Conservation (phyloP, 495 filamentous ascomycete species). For the Aspergillus campestris region DNA sequence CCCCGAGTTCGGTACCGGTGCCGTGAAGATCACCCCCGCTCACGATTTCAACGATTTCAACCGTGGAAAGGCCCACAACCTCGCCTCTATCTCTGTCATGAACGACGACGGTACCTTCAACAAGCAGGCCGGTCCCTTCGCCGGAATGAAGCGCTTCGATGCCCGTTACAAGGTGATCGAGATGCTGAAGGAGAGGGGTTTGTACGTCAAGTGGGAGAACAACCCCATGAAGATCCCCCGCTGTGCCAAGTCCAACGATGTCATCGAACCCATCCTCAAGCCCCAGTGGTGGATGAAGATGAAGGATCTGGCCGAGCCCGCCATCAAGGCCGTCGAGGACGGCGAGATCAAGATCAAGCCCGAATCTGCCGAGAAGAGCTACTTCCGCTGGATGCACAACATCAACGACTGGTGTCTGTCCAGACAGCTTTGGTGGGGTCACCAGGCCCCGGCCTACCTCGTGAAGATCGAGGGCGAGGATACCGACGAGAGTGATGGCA, state of each 20-base stretch:
- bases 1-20: constrained; percentile 69
- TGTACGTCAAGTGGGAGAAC: constrained; percentile 70
- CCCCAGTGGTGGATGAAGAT: constrained; percentile 75
- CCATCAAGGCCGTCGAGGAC: constrained; percentile 57
- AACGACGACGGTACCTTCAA: constrained; percentile 59
- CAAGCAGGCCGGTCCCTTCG: constrained; percentile 50
- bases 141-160: constrained; percentile 68
- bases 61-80: constrained; percentile 58
- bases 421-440: constrained; percentile 81
- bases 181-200: constrained; percentile 57
- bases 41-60: constrained; percentile 75
- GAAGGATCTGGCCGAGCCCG: constrained; percentile 48
- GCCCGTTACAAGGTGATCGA: constrained; percentile 62
- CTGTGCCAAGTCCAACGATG: constrained; percentile 66
- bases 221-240: constrained; percentile 75
- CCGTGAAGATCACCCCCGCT: constrained; percentile 71
- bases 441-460: constrained; percentile 68
- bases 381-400: constrained; percentile 62
- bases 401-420: constrained; percentile 80
- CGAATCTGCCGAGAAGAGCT: constrained; percentile 60
- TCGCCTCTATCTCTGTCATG: constrained; percentile 42
- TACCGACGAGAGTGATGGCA: constrained; percentile 41
- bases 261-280: constrained; percentile 73
- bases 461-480: constrained; percentile 59
- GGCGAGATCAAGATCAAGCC: constrained; percentile 64